Evolutionary conservation across 2,329 filamentous ascomycete genomes (phyloP).

Genomic region (Penicillium digitatum): DNA sequence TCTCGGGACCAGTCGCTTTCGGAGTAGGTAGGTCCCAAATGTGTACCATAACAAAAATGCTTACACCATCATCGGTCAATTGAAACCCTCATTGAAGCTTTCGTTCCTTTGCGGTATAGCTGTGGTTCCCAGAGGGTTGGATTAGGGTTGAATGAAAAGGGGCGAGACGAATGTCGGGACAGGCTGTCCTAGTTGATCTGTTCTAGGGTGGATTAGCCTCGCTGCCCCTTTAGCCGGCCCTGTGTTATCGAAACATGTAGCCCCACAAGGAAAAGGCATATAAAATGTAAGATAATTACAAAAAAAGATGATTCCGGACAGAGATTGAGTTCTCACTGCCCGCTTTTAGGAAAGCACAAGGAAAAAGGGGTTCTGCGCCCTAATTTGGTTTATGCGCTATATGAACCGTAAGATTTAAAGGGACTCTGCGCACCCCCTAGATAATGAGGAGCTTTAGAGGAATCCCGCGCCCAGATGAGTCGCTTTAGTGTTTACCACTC

Average conservation of each 20-base stretch:
- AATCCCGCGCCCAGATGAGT: too few relatives aligned
- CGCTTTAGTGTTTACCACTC: background rate
- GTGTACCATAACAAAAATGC: slow-evolving; percentile 12
- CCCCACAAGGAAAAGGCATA: background rate
- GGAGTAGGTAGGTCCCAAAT: slow-evolving; percentile 6
- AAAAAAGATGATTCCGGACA: background rate
- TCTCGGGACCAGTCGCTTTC: slow-evolving; percentile 3
- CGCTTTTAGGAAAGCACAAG: background rate
- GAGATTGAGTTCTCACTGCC: background rate
- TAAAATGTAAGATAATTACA: background rate
- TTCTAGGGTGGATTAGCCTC: background rate
- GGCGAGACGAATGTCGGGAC: background rate
- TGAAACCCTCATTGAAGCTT: background rate
- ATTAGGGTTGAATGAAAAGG: background rate
- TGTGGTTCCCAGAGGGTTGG: background rate
- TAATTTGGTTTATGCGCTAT: background rate
- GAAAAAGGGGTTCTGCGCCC: background rate
- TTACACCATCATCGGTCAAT: slow-evolving; percentile 2
- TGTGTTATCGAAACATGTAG: background rate
- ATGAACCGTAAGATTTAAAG: background rate
- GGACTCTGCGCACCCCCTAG: background rate
- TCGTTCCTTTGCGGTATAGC: background rate
- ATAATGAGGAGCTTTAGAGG: too few relatives aligned
- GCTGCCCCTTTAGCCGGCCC: background rate
- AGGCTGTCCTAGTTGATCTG: background rate